These are phyloP conservation scores for Populus hybrid DNA, from an alignment of 441 rosid genomes.

Conservation along the genomic window DNA sequence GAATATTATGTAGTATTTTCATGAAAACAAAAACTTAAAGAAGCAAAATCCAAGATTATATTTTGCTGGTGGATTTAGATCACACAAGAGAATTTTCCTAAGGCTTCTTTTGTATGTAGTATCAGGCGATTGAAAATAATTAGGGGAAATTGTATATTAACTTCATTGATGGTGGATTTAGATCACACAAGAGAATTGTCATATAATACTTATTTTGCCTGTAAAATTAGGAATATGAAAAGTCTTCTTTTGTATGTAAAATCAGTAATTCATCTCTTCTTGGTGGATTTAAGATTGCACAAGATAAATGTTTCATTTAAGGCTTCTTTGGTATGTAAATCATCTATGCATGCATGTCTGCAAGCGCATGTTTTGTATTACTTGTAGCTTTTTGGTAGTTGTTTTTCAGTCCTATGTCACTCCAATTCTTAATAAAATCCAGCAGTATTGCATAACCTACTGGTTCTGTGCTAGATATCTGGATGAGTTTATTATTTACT, in stretches of 20 bases:
- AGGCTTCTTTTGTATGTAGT: background rate
- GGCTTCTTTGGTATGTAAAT: background rate
- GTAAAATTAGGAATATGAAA: background rate
- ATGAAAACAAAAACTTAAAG: background rate
- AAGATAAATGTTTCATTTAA: background rate
- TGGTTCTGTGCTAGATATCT: slow-evolving; percentile 1
- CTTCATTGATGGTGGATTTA: background rate
- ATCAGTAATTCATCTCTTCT: background rate
- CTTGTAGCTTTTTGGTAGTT: background rate
- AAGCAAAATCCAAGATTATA: background rate
- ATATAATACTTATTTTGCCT: too few species aligned
- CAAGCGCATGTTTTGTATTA: background rate
- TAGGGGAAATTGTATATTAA: background rate
- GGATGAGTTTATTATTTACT: background rate
- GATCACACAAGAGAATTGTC: too few species aligned
- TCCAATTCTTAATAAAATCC: background rate
- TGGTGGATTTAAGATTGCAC: background rate
- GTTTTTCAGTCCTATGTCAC: background rate
- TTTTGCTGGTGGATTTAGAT: background rate
- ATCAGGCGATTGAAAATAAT: background rate
- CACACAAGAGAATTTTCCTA: background rate
- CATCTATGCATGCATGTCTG: background rate
- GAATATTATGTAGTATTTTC: background rate
- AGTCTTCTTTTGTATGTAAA: background rate
- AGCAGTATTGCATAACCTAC: background rate